These are phyloP conservation scores for Aspergillus spinulosporus DNA, from an alignment of 2,329 filamentous ascomycete genomes.

Conservation along the genomic window DNA sequence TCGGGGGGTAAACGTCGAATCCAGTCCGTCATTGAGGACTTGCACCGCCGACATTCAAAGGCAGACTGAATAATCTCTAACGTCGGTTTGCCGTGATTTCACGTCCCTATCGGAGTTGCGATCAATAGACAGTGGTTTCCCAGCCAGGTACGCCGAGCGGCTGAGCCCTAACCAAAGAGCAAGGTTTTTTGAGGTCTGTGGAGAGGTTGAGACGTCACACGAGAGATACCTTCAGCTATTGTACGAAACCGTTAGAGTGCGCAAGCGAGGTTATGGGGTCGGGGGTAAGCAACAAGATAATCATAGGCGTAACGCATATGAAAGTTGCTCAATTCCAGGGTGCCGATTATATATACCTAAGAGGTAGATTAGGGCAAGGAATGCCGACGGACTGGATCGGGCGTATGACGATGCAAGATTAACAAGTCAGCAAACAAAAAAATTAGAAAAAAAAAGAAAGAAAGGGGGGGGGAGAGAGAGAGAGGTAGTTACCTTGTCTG, in stretches of 20 bases:
- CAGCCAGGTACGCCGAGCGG: background rate
- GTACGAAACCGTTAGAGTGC: background rate
- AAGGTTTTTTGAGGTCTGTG: background rate
- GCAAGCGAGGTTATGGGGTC: background rate
- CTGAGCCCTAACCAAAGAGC: background rate
- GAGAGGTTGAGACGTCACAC: background rate
- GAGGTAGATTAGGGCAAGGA: background rate
- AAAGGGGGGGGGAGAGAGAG: too few species aligned
- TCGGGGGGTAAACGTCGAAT: conserved; percentile 33
- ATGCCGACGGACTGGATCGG: background rate
- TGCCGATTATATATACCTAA: background rate
- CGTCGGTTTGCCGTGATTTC: background rate
- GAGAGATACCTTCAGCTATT: background rate
- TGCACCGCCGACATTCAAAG: background rate
- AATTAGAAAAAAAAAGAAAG: background rate
- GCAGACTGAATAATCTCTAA: background rate
- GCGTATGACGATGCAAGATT: background rate
- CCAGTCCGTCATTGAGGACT: conserved; percentile 18
- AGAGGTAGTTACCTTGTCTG: background rate
- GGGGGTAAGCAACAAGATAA: background rate
- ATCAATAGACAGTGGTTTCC: background rate
- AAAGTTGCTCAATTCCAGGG: background rate
- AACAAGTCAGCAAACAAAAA: background rate
- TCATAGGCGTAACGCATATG: background rate
- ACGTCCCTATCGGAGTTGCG: background rate